These are phyloP conservation scores for Apiospora rasikravindrae DNA, from an alignment of 2,329 filamentous ascomycete species.

Conservation along the genomic window DNA sequence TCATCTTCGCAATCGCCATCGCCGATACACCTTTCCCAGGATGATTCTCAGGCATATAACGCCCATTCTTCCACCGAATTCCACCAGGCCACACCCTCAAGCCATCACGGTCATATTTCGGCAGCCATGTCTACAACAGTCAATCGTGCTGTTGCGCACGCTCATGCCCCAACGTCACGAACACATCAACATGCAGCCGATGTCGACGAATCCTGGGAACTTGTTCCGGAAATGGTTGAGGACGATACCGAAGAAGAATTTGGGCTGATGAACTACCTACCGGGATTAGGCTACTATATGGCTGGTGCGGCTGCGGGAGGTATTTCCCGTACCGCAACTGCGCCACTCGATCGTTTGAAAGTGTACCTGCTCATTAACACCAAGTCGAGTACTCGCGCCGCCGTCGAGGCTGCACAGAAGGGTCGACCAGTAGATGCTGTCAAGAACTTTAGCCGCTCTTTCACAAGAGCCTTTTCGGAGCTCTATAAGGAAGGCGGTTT, in stretches of 20 bases:
- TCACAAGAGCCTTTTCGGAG: constrained; percentile 75
- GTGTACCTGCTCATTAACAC: constrained; percentile 97
- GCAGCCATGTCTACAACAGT: constrained; percentile 5
- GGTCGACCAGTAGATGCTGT: constrained; percentile 70
- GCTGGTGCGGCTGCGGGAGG: constrained; percentile 94
- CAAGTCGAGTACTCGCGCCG: constrained; percentile 58
- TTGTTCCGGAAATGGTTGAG: constrained; percentile 39
- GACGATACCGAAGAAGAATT: constrained; percentile 47
- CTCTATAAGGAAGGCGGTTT: constrained; percentile 87
- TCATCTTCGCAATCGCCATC: not conserved
- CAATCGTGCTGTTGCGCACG: not conserved
- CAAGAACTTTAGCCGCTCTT: constrained; percentile 69
- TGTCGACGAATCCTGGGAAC: constrained; percentile 27
- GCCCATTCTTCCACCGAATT: not conserved
- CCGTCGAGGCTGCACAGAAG: constrained; percentile 69
- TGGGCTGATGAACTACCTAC: constrained; percentile 71
- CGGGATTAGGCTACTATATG: constrained; percentile 95
- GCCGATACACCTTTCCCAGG: not conserved
- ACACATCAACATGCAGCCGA: constrained; percentile 26
- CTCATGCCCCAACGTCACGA: constrained; percentile 27
- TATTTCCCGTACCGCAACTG: constrained; percentile 92
- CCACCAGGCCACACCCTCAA: not conserved
- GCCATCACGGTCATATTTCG: not conserved
- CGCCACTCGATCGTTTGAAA: constrained; percentile 94
- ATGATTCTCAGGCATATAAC: not conserved